These are phyloP conservation scores for Ceratobasidium sp. DNA, from an alignment of 1,284 basidiomycete genomes.

Conservation along the genomic window DNA sequence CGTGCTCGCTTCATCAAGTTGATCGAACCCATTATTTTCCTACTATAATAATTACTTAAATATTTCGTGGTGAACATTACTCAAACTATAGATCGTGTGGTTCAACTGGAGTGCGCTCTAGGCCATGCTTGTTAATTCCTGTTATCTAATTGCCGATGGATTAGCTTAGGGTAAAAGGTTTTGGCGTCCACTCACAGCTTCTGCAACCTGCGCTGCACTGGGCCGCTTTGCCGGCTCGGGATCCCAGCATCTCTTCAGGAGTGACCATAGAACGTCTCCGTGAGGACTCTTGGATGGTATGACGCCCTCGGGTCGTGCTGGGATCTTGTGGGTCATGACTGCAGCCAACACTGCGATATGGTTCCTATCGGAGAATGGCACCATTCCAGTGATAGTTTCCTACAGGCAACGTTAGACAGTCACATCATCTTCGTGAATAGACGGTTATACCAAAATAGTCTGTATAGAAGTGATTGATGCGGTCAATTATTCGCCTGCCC, in stretches of 20 bases:
- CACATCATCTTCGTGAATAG: background rate
- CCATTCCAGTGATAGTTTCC: constrained; percentile 8
- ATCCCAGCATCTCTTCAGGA: constrained; percentile 10
- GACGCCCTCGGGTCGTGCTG: background rate
- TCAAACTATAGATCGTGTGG: no score
- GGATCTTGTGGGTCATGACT: background rate
- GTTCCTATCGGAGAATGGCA: background rate
- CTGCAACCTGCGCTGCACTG: background rate
- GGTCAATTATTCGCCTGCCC: background rate
- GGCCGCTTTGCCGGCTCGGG: constrained; percentile 1
- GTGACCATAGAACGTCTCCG: background rate
- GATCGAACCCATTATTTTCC: constrained; percentile 58
- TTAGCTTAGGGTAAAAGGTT: background rate
- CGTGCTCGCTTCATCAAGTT: no score
- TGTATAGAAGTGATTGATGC: background rate
- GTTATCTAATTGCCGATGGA: no score
- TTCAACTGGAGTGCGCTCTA: no score
- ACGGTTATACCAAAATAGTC: background rate
- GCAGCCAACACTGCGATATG: background rate
- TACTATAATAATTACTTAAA: no score
- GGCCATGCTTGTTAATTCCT: background rate
- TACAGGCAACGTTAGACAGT: background rate
- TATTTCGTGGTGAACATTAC: no score
- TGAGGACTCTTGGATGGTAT: background rate
- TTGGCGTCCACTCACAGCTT: background rate